These are phyloP conservation scores for Nitzschia putrida DNA, from an alignment of 108 stramenopile genomes.

Conservation along the genomic window DNA sequence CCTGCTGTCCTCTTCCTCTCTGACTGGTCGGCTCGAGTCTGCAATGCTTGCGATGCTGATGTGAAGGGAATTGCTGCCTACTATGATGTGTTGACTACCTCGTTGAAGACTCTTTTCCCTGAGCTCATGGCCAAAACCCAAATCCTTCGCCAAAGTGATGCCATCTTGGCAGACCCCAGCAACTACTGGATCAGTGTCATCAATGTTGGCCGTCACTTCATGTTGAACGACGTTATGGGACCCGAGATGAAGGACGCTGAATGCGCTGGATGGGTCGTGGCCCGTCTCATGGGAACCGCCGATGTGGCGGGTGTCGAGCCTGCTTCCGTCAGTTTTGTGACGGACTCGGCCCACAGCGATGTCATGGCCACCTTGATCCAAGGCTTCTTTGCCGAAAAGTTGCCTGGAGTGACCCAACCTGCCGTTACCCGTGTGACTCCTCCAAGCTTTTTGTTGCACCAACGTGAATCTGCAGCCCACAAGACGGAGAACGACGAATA, in stretches of 20 bases:
- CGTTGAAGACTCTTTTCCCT: conserved; percentile 65
- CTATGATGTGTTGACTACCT: conserved; percentile 63
- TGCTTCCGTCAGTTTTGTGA: conserved; percentile 53
- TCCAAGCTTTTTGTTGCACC: conserved; percentile 48
- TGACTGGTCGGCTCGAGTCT: conserved; percentile 87
- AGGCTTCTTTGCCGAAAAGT: conserved; percentile 51
- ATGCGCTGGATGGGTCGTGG: conserved; percentile 81
- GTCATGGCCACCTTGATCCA: conserved; percentile 34
- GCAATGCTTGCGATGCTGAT: conserved; percentile 79
- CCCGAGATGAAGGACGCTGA: conserved; percentile 80
- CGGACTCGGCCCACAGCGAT: conserved; percentile 23
- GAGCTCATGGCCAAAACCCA: conserved; percentile 69
- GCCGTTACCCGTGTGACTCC: conserved; percentile 25
- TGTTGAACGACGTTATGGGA: conserved; percentile 84
- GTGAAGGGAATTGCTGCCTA: conserved; percentile 78
- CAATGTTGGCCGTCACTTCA: conserved; percentile 88
- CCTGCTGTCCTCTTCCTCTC: conserved; percentile 68
- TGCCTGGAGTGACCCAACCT: conserved; percentile 37
- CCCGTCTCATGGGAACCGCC: conserved; percentile 77
- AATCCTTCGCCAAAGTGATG: conserved; percentile 79
- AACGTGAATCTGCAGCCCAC: conserved; percentile 69
- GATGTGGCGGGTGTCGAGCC: conserved; percentile 82
- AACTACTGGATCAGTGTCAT: conserved; percentile 96
- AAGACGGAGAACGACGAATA: conserved; percentile 86
- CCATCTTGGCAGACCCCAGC: conserved; percentile 85